phyloP scores from a whole-genome alignment of 106 monocot genomes.

The Agapanthus africanus region DNA sequence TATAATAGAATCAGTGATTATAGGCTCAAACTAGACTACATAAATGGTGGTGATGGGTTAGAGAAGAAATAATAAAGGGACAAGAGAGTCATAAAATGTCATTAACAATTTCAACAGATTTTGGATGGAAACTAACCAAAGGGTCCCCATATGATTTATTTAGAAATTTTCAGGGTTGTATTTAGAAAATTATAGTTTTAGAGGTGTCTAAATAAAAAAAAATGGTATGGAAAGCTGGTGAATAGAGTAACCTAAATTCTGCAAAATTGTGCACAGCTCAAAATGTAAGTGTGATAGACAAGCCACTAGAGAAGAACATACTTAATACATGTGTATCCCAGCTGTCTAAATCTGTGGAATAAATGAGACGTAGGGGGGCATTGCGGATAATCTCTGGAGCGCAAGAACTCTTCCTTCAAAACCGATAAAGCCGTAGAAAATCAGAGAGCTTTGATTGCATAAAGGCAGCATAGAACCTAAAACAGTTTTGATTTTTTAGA shows the following conservation, averaged over 20 bases:
- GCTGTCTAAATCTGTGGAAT: constrained; percentile 85
- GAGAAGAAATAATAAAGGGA: too few species aligned
- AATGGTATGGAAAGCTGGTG: not conserved
- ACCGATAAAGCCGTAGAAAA: constrained; percentile 95
- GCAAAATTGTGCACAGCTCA: not conserved
- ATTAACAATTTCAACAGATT: too few species aligned
- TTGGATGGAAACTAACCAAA: too few species aligned
- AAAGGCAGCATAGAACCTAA: constrained; percentile 77
- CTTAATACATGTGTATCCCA: constrained; percentile 98
- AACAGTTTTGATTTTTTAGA: constrained; percentile 6
- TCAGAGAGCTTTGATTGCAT: constrained; percentile 94
- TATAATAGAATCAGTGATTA: too few species aligned
- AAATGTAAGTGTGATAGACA: not conserved
- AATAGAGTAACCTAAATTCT: not conserved
- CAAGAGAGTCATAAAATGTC: too few species aligned
- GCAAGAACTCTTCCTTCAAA: constrained; percentile 90
- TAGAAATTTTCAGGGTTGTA: too few species aligned
- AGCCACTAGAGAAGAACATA: constrained; percentile 28
- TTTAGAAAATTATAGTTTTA: too few species aligned
- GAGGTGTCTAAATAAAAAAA: too few species aligned
- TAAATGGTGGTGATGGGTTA: too few species aligned
- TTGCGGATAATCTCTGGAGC: constrained; percentile 95
- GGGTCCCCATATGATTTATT: too few species aligned
- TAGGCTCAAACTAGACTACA: too few species aligned
- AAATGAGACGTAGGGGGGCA: constrained; percentile 91